phyloP scores from a whole-genome alignment of 805 yeast genomes.

The Wickerhamomyces bovis region DNA sequence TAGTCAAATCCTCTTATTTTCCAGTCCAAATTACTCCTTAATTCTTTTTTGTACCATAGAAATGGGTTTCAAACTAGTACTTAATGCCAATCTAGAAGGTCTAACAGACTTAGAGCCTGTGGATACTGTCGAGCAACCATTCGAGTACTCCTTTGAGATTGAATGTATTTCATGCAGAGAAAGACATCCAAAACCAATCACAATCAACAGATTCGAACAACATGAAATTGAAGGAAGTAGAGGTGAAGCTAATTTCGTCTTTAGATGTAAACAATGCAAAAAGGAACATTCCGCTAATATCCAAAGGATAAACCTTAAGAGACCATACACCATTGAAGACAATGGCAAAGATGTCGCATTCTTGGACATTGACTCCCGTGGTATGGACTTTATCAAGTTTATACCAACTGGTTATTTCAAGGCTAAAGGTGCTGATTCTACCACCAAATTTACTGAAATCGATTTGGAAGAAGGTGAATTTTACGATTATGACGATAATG shows the following conservation, averaged over 20 bases:
- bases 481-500: slow-evolving; percentile 91
- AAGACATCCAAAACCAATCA: slow-evolving; percentile 60
- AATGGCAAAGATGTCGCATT: slow-evolving; percentile 40
- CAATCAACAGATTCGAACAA: slow-evolving; percentile 59
- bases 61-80: slow-evolving; percentile 24
- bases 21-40: too few species aligned
- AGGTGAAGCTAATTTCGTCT: slow-evolving; percentile 80
- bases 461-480: slow-evolving; percentile 80
- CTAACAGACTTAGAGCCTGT: slow-evolving; percentile 43
- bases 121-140: slow-evolving; percentile 57
- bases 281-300: slow-evolving; percentile 23
- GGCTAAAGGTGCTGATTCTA: slow-evolving; percentile 47
- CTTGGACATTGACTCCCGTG: slow-evolving; percentile 78
- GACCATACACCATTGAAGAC: slow-evolving; percentile 30
- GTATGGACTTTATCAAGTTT: slow-evolving; percentile 67
- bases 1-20: neutral
- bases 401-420: slow-evolving; percentile 58
- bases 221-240: slow-evolving; percentile 63
- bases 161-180: slow-evolving; percentile 80
- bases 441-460: slow-evolving; percentile 52
- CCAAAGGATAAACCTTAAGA: slow-evolving; percentile 11
- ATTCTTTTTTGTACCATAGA: neutral
- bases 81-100: slow-evolving; percentile 31
- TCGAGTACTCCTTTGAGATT: slow-evolving; percentile 68
- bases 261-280: slow-evolving; percentile 64